Evolutionary conservation across 2,329 filamentous ascomycete species (phyloP).

Genomic region (Sphaceloma murrayae): DNA sequence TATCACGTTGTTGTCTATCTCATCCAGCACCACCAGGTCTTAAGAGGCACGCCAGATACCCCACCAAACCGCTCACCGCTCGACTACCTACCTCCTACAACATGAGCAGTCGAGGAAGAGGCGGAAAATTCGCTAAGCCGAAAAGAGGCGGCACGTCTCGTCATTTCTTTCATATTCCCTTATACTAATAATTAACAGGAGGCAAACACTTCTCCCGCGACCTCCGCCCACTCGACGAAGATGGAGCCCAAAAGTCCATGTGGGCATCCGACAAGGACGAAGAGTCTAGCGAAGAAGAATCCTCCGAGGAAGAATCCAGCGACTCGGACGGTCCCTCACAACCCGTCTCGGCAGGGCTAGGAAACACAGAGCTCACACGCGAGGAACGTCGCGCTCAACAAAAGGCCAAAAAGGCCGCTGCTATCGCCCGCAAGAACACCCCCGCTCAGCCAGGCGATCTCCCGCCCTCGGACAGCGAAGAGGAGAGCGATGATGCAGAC

Average conservation of each 20-base stretch:
- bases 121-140: slow-evolving; percentile 90
- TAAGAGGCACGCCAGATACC: neutral
- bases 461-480: slow-evolving; percentile 55
- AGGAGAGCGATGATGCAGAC: slow-evolving; percentile 48
- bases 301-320: slow-evolving; percentile 25
- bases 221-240: slow-evolving; percentile 75
- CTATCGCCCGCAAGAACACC: slow-evolving; percentile 63
- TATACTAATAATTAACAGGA: slow-evolving; percentile 46
- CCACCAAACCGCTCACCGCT: slow-evolving; percentile 7
- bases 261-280: slow-evolving; percentile 57
- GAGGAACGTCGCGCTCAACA: slow-evolving; percentile 81
- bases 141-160: slow-evolving; percentile 67
- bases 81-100: slow-evolving; percentile 29
- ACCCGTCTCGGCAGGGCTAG: neutral
- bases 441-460: slow-evolving; percentile 75
- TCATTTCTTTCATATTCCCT: neutral
- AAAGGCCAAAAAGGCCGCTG: slow-evolving; percentile 85
- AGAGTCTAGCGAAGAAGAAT: slow-evolving; percentile 40
- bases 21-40: too few relatives aligned
- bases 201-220: slow-evolving; percentile 94
- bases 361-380: slow-evolving; percentile 55
- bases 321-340: slow-evolving; percentile 29
- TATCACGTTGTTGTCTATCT: neutral
- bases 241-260: slow-evolving; percentile 83
- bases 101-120: slow-evolving; percentile 60